Evolutionary conservation across 2,329 filamentous ascomycete species (phyloP).

Genomic region (Pseudopyricularia javanii): DNA sequence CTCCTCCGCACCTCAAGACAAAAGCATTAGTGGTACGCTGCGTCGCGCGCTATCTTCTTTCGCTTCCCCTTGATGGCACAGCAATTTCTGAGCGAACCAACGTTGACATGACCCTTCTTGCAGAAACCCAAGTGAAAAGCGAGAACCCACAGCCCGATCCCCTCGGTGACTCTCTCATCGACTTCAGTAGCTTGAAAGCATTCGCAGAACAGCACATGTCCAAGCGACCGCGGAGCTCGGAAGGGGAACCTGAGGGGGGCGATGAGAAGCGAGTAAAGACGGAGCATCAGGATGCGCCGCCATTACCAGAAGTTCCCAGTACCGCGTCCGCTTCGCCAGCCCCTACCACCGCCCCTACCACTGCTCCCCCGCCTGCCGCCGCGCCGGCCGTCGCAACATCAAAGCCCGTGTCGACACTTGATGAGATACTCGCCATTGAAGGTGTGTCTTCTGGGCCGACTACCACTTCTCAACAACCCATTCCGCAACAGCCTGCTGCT

Average conservation of each 20-base stretch:
- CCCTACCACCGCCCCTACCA: background rate
- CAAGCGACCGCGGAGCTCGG: constrained; percentile 13
- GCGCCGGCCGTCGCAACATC: background rate
- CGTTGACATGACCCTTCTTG: background rate
- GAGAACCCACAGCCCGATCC: background rate
- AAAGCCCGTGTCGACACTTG: background rate
- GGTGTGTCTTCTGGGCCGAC: background rate
- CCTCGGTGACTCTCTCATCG: background rate
- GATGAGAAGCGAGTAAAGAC: constrained; percentile 13
- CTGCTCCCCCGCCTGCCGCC: background rate
- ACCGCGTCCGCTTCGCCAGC: background rate
- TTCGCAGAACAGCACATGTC: background rate
- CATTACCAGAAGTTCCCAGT: background rate
- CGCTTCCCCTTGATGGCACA: background rate
- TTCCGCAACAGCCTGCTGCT: background rate
- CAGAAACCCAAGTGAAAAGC: background rate
- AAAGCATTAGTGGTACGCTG: background rate
- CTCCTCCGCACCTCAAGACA: background rate
- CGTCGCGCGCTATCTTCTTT: background rate
- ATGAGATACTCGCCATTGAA: background rate
- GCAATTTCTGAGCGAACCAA: background rate
- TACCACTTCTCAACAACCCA: background rate
- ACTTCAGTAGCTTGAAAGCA: background rate
- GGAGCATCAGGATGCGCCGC: constrained; percentile 4
- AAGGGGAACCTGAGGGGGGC: constrained; percentile 4